Evolutionary conservation across 805 yeast genomes (phyloP).

Genomic region (Ogataea zsoltii): DNA sequence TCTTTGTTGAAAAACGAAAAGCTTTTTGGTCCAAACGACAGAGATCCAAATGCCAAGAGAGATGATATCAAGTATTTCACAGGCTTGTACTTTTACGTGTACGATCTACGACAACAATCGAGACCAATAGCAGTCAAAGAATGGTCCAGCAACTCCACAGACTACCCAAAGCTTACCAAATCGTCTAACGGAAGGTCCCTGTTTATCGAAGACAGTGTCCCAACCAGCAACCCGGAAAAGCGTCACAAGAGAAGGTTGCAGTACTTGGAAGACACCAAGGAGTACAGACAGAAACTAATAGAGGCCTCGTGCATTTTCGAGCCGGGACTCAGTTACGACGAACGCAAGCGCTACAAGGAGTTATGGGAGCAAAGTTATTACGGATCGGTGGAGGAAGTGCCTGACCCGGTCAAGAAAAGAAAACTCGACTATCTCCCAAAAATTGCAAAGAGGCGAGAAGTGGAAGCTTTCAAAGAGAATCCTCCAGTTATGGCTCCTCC

Average conservation of each 20-base stretch:
- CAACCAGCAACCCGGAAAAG: constrained; percentile 22
- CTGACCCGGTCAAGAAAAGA: constrained; percentile 9
- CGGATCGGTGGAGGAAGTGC: constrained; percentile 2
- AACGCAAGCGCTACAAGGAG: constrained; percentile 24
- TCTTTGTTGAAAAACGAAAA: constrained; percentile 81
- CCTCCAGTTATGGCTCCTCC: constrained; percentile 26
- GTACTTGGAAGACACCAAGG: constrained; percentile 33
- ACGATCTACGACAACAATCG: constrained; percentile 73
- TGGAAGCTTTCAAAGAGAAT: neutral
- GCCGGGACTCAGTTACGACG: constrained; percentile 21
- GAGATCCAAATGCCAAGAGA: constrained; percentile 82
- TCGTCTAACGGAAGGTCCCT: constrained; percentile 80
- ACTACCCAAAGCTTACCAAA: constrained; percentile 57
- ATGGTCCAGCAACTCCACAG: constrained; percentile 55
- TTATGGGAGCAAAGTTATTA: constrained; percentile 25
- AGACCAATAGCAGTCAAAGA: constrained; percentile 84
- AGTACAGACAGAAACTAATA: constrained; percentile 33
- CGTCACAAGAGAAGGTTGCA: constrained; percentile 34
- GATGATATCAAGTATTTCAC: constrained; percentile 85
- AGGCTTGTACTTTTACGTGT: constrained; percentile 72
- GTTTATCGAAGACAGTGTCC: constrained; percentile 60
- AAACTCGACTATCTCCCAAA: constrained; percentile 2
- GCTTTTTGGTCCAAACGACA: constrained; percentile 80
- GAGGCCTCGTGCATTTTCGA: constrained; percentile 24
- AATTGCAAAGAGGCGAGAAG: neutral